A percentile compares a stretch with the other conserved stretches of the same genome.
Conservation (phyloP, 1,284 basidiomycete genomes). For the Malassezia psittaci region DNA sequence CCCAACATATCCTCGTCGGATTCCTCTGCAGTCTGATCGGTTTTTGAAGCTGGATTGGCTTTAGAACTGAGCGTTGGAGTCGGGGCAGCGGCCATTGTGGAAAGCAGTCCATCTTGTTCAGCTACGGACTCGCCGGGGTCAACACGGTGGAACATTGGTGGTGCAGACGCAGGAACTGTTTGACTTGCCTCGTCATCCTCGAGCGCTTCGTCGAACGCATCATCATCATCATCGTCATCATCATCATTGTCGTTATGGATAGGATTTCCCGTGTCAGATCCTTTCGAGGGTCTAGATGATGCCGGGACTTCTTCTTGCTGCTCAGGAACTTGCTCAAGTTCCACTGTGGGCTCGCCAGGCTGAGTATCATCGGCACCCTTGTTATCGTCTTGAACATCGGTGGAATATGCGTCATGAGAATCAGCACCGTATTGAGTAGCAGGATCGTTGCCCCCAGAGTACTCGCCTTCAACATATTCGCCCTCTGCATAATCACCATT, state of each 20-base stretch:
- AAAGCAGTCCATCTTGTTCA: slow-evolving; percentile 12
- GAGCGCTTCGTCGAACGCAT: slow-evolving; percentile 1
- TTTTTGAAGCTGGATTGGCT: not conserved
- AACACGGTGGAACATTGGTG: slow-evolving; percentile 13
- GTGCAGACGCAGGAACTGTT: not conserved
- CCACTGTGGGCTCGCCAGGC: too few species aligned
- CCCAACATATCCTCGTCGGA: slow-evolving; percentile 75
- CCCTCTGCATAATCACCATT: slow-evolving; percentile 5
- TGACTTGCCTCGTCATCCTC: not conserved
- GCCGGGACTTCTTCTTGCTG: too few species aligned
- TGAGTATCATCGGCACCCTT: too few species aligned
- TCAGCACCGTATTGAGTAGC: not conserved
- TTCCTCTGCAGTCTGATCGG: not conserved
- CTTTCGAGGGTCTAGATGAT: too few species aligned
- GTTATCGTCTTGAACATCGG: too few species aligned
- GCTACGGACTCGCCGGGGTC: not conserved
- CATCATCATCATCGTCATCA: not conserved
- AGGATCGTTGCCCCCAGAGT: slow-evolving; percentile 4
- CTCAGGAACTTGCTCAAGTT: too few species aligned
- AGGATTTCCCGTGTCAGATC: not conserved
- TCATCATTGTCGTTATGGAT: not conserved
- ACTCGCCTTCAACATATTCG: slow-evolving; percentile 5
- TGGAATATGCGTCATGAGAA: too few species aligned
- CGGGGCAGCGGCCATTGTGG: slow-evolving; percentile 1
- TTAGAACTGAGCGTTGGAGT: not conserved